Base-by-base conservation (phyloP, 2,329 filamentous ascomycete genomes). In the Emydomyces testavorans region DNA sequence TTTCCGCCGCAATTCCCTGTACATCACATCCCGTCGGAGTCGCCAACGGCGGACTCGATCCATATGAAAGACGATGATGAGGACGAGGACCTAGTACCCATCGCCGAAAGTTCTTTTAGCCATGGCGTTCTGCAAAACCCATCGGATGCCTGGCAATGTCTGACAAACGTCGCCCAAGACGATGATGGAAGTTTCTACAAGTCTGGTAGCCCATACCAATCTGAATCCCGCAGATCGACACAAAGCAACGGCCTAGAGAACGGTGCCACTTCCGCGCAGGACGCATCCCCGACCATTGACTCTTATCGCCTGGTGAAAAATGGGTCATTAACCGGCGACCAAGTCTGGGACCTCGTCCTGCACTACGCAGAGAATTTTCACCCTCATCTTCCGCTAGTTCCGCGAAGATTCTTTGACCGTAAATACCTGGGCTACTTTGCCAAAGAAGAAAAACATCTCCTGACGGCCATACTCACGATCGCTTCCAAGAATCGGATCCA, bases 391-490 rank as follows among this genome's bases (percentile, higher is more conserved):
- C 82, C 82, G 0, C 66, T 86, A 21, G 80, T 82, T 0, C 78
- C 80, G 7, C 69, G 71, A 31, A 72, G 74, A 53, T 76, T 79
- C 36, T 76, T 82, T 53, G 70, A 78, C 52, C 67, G 72, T 32
- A 60, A 66, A 11, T 66, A 74, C 48, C 62, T 84, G 7, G 67
- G 75, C 21, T 66, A 72, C 15, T 77, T 78, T 52, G 76, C 78
- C 4, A 68, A 71, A 1, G 74, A 75, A 23, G 81, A 85, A 57
- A 78, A 75, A 24, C 78, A 85, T 57, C 68, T 86, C 0, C 70
- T 85, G 13, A 85, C 82, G 0, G 81, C 82, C 0, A 77, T 85
- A 2, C 67, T 86, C 3, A 80, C 81, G 1, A 80, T 86, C 41
- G 78, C 80, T 3, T 83, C 82, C 6, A 82, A 84, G 61, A 81